Evolutionary conservation across 2,329 filamentous ascomycete genomes (phyloP), one percentile per base, ranked within the genome.

Genomic region (Periglandula ipomoeae): DNA sequence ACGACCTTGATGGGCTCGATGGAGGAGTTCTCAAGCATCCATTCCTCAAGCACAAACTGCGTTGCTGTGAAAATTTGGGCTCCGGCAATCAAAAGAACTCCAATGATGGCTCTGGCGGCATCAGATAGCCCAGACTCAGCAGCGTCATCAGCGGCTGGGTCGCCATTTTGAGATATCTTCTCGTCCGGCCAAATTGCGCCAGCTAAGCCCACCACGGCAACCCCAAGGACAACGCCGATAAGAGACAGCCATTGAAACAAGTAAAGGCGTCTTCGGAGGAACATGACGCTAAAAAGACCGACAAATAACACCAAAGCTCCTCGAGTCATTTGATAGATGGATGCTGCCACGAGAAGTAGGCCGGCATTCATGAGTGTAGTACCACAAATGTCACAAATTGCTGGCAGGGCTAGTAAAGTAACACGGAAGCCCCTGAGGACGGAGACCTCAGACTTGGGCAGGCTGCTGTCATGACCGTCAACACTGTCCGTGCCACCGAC

Each of bases 351-450:
- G 63, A 97, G 90, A 44, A 97, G 76, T 56, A 98, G 75, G 3
- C 93, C 93, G 4, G 89, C 87, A 62, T 98, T 98, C 90, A 98
- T 97, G 48, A 97, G 78, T 4, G 93, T 98, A 4, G 93, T 98
- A 43, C 89, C 93, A 22, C 87, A 82, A 55, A 97, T 95, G 64
- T 98, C 93, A 69, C 90, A 96, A 61, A 89, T 85, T 38, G 93
- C 87, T 1, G 93, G 93, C 10, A 95, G 72, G 7, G 89, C 84
- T 47, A 98, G 78, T 26, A 97, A 68, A 4, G 85, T 61, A 19
- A 95, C 75, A 53, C 79, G 84, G 66, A 74, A 80, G 10, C 91
- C 91, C 32, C 72, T 71, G 20, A 97, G 76, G 3, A 82, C 74
- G 23, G 82, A 79, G 11, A 75, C 68, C 44, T 83, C 85, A 5